Evolutionary conservation across 2,329 filamentous ascomycete genomes (phyloP), one percentile per base, ranked within the genome.

Genomic region (Penicillium sp.): DNA sequence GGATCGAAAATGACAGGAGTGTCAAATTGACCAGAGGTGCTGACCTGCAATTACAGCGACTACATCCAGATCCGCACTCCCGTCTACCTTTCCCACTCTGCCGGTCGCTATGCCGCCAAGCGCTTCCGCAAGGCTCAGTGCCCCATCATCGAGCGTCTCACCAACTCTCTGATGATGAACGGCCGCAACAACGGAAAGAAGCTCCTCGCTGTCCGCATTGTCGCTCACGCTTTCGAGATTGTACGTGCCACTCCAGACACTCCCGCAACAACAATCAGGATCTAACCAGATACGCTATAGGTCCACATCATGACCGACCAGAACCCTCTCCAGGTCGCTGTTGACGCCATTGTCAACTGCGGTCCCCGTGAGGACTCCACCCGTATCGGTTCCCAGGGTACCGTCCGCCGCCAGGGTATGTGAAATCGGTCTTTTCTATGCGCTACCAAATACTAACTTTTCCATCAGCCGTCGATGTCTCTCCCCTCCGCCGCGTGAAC

Each of bases 171-270:
- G 79, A 99, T 99, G 95, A 97, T 97, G 93, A 96, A 99, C 88
- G 94, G 94, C 82, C 94, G 94, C 83, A 99, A 99, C 90, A 99
- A 97, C 90, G 94, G 94, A 82, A 99, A 99, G 90, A 99, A 99
- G 91, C 88, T 97, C 77, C 97, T 96, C 92, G 95, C 94, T 77
- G 93, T 97, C 80, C 92, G 94, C 82, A 99, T 99, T 72, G 92
- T 99, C 74, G 92, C 92, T 71, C 94, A 99, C 86, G 82, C 93
- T 73, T 99, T 99, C 82, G 95, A 99, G 86, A 99, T 99, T 79
- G 93, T 97, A 88, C 80, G 90, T 89, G 41, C 27, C n/a, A 32
- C 24, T 47, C 39, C 36, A 11, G 29, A 32, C 41, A 7, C 44
- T 34, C 32, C 44, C 36, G 10, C 31, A 48, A 21, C 32, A 48